A percentile compares a stretch with the other conserved stretches of the same genome.
These are phyloP conservation scores for Paecilomyces formosus DNA, from an alignment of 2,329 filamentous ascomycete genomes.

Conservation along the genomic window DNA sequence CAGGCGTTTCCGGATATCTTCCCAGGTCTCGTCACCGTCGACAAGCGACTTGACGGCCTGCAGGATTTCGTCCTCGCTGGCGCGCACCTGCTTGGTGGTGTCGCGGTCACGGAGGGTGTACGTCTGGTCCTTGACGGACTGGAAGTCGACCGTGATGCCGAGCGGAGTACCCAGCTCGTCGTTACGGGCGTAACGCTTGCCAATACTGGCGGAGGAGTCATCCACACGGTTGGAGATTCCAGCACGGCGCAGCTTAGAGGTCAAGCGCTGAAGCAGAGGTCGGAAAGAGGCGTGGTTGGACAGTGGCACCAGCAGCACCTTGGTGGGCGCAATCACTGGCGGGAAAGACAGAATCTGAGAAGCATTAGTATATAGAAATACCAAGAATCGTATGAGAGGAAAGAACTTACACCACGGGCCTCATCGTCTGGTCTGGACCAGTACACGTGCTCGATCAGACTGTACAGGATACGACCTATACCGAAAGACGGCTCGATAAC, in stretches of 20 bases:
- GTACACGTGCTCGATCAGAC: slow-evolving; percentile 88
- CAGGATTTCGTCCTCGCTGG: slow-evolving; percentile 70
- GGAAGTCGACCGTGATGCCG: slow-evolving; percentile 92
- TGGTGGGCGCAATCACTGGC: slow-evolving; percentile 78
- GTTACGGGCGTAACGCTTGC: slow-evolving; percentile 89
- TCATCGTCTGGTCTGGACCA: slow-evolving; percentile 84
- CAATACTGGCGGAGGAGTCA: slow-evolving; percentile 83
- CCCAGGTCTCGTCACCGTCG: slow-evolving; percentile 58
- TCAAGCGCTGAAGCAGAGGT: slow-evolving; percentile 66
- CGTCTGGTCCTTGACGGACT: slow-evolving; percentile 79
- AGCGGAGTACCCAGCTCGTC: slow-evolving; percentile 93
- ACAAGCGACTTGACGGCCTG: slow-evolving; percentile 60
- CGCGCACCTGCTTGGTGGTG: slow-evolving; percentile 82
- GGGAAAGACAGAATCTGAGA: slow-evolving; percentile 63
- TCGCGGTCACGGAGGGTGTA: slow-evolving; percentile 88
- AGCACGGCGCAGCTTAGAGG: slow-evolving; percentile 65
- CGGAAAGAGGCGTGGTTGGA: slow-evolving; percentile 74
- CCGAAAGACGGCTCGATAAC: slow-evolving; percentile 97
- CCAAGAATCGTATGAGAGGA: not conserved
- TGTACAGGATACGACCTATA: slow-evolving; percentile 90
- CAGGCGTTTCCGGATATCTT: slow-evolving; percentile 66
- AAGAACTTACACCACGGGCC: slow-evolving; percentile 68
- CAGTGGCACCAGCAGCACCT: slow-evolving; percentile 85
- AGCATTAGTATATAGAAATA: slow-evolving; percentile 4
- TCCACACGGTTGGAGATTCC: slow-evolving; percentile 82